A percentile compares a stretch with the other conserved stretches of the same genome.
Evolutionary conservation across 352 stramenopile genomes (phyloP).

Genomic region (Hyaloperonospora arabidopsidis): DNA sequence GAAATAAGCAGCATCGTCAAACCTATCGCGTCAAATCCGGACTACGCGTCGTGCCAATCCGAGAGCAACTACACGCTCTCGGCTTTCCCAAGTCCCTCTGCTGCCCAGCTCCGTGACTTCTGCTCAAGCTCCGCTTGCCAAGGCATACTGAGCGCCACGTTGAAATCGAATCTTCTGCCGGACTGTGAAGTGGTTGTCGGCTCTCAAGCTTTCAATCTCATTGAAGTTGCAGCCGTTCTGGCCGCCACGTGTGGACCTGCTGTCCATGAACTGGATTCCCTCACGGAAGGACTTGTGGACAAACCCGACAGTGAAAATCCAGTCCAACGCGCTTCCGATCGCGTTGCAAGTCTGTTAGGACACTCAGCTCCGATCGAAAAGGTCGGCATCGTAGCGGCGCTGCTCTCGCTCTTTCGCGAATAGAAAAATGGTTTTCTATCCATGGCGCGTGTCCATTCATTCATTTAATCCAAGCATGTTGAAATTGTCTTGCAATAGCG

Average conservation of each 20-base stretch:
- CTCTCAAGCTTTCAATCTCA: constrained; percentile 9
- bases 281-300: constrained; percentile 15
- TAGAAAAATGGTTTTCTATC: background rate
- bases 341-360: constrained; percentile 10
- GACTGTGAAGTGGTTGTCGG: constrained; percentile 15
- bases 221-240: constrained; percentile 1
- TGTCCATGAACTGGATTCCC: background rate
- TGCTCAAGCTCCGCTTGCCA: constrained; percentile 23
- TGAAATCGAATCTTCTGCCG: constrained; percentile 8
- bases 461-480: too few relatives aligned
- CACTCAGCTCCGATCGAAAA: constrained; percentile 25
- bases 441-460: too few relatives aligned
- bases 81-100: constrained; percentile 4
- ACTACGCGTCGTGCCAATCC: constrained; percentile 12
- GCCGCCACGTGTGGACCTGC: constrained; percentile 4
- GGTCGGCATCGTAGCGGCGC: constrained; percentile 4
- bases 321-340: constrained; percentile 3
- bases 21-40: constrained; percentile 5
- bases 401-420: constrained; percentile 11
- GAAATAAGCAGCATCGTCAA: constrained; percentile 2
- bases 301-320: constrained; percentile 3
- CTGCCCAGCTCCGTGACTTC: constrained; percentile 9
- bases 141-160: constrained; percentile 10
- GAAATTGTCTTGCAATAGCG: too few relatives aligned
- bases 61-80: constrained; percentile 24